A percentile compares a stretch with the other conserved stretches of the same genome.
These are phyloP conservation scores for Eimeria zaria DNA, from an alignment of 169 alveolate species.

Conservation along the genomic window DNA sequence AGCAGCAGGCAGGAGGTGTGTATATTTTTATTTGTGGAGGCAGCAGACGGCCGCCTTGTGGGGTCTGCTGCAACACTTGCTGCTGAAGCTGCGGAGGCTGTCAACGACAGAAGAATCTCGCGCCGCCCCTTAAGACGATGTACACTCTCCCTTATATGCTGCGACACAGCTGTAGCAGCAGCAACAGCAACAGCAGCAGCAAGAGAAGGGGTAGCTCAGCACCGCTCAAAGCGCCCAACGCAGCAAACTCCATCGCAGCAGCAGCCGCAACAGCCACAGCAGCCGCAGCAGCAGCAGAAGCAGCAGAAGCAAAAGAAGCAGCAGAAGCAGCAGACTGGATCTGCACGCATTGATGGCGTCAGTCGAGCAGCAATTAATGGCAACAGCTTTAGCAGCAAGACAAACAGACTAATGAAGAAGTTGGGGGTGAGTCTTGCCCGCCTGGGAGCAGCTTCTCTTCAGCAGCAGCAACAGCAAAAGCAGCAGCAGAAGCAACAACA, in stretches of 20 bases:
- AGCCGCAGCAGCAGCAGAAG: neutral
- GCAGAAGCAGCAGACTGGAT: slow-evolving; percentile 3
- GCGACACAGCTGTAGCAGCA: neutral
- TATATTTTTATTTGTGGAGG: slow-evolving; percentile 3
- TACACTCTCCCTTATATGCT: slow-evolving; percentile 6
- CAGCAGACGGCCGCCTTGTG: neutral
- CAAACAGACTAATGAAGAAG: neutral
- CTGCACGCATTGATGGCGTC: no score
- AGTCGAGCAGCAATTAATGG: neutral
- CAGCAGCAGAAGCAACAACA: neutral
- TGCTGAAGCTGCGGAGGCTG: slow-evolving; percentile 34
- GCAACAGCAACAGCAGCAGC: neutral
- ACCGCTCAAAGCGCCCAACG: no score
- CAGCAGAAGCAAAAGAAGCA: neutral
- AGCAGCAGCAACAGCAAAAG: neutral
- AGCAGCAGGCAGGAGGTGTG: neutral
- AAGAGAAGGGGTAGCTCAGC: neutral
- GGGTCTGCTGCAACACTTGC: slow-evolving; percentile 21
- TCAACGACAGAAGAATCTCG: neutral
- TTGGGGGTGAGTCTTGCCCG: neutral
- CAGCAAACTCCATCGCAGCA: neutral
- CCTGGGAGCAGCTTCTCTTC: slow-evolving; percentile 7
- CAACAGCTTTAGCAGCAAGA: slow-evolving; percentile 33
- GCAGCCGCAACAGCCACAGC: neutral
- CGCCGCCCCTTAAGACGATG: neutral